Evolutionary conservation across 768 basidiomycete species (phyloP).

Genomic region (Lactifluus echinatus): DNA sequence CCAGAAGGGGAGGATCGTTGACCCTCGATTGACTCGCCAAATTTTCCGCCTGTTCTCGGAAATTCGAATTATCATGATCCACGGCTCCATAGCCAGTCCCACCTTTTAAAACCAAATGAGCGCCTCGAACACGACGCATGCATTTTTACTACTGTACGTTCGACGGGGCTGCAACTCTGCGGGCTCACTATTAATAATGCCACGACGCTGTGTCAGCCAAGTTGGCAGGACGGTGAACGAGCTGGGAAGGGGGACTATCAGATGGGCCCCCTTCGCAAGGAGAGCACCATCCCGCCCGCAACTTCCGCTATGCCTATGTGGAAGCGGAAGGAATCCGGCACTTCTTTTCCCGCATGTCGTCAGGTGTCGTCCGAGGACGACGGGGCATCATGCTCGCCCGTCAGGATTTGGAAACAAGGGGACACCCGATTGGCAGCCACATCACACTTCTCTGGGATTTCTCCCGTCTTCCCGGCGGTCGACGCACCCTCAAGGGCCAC

Average conservation of each 20-base stretch:
- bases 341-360: constrained; percentile 12
- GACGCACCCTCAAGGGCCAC: background rate
- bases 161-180: too few species aligned
- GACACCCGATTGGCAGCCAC: constrained; percentile 15
- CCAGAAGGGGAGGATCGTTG: background rate
- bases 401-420: constrained; percentile 8
- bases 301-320: constrained; percentile 5
- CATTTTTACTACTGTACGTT: too few species aligned
- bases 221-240: background rate
- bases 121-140: background rate
- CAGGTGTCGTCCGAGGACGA: constrained; percentile 17
- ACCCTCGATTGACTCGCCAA: background rate
- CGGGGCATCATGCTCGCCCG: constrained; percentile 8
- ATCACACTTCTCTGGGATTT: background rate
- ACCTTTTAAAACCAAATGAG: background rate
- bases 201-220: background rate
- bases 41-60: background rate
- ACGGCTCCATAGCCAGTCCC: background rate
- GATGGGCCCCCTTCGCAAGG: background rate
- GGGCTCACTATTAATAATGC: background rate
- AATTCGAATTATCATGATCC: background rate
- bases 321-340: constrained; percentile 10
- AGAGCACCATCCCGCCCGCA: background rate
- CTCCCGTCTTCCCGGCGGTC: background rate
- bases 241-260: background rate